Evolutionary conservation across 805 yeast species (phyloP), one percentile per base, ranked within the genome.

Genomic region (Barnettozyma populi): DNA sequence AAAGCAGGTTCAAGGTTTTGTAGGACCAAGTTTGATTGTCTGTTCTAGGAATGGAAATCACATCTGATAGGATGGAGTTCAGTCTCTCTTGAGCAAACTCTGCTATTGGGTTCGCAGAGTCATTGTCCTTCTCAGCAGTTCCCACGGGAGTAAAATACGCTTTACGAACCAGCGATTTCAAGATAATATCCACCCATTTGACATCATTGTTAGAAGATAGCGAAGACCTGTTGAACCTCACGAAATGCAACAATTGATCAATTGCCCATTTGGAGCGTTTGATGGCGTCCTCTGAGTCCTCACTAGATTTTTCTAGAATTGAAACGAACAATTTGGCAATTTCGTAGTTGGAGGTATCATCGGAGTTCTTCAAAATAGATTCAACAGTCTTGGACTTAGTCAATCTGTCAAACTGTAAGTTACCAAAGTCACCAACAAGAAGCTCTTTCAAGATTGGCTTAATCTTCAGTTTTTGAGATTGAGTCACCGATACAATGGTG

Each of bases 341-440:
- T 18, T 47, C 44, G 2, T 46, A 32, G 41, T 49, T 48, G 10
- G 59, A 46, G 2, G 49, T 48, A 23, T 46, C 53, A 2, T 38
- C 36, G 10, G 45, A 20, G 16, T 49, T 43, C 11, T 57, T 43
- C 7, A 52, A 18, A 13, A 47, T n/a, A 2, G 35, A 13, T 37
- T 78, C 80, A 11, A 79, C 67, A 0, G 88, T 78, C 60, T 84
- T 88, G 1, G 90, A 69, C 58, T 85, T 89, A 2, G 96, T 84
- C 25, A 86, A 61, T 51, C 75, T 72, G 64, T 90, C 97, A 64
- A 90, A 90, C 50, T 80, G 80, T 57, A 86, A 71, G 36, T 79
- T 74, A 5, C 86, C 86, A 24, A 72, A 71, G 16, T 69, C 64
- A 13, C 76, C 74, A 32, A 65, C 55, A 14, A 78, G 54, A 3